Conservation (phyloP, 1,284 basidiomycete genomes). For the Ustilago curta region DNA sequence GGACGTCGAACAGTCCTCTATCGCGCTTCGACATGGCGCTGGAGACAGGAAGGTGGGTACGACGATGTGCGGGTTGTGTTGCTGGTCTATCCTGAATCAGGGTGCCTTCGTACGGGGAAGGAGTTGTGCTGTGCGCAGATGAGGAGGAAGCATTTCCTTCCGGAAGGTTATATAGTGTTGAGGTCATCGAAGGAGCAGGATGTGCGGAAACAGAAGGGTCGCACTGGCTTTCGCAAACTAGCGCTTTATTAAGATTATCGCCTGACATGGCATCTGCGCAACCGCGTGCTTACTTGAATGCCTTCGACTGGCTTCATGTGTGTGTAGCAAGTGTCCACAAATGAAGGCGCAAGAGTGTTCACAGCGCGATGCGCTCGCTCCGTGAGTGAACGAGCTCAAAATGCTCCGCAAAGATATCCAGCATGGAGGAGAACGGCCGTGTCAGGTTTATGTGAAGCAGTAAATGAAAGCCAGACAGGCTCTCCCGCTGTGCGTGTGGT, state of each 20-base stretch:
- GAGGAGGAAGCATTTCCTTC: not conserved
- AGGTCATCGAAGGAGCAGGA: not conserved
- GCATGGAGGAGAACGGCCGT: no score
- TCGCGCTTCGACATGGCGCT: constrained; percentile 26
- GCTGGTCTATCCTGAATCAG: not conserved
- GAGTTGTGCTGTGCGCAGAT: not conserved
- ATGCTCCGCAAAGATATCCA: no score
- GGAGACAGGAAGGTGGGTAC: constrained; percentile 2
- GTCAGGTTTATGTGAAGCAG: no score
- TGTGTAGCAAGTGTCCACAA: no score
- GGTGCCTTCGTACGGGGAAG: not conserved
- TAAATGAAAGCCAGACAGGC: not conserved
- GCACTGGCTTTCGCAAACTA: not conserved
- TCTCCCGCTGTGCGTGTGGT: not conserved
- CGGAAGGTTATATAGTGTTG: not conserved
- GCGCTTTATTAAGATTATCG: not conserved
- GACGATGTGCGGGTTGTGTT: not conserved
- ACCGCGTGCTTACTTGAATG: not conserved
- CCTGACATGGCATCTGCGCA: not conserved
- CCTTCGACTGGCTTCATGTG: not conserved
- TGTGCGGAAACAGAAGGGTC: constrained; percentile 10
- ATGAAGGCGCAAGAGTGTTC: no score
- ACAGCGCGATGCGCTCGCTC: no score
- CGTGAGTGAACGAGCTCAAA: no score
- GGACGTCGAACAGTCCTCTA: not conserved